phyloP scores from a whole-genome alignment of 345 rosid species.

The Iberis pinnata region DNA sequence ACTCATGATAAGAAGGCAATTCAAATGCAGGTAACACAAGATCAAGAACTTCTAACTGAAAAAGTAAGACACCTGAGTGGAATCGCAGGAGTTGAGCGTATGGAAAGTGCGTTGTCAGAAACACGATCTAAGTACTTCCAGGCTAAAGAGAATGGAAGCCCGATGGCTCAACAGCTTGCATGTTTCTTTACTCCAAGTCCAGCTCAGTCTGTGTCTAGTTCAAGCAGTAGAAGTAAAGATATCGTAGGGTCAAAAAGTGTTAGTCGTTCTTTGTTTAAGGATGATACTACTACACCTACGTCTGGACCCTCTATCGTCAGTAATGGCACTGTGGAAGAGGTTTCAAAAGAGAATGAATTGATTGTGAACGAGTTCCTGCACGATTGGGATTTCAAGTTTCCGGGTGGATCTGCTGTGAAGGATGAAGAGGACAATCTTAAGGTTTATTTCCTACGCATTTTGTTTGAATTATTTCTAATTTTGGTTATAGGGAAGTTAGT shows the following conservation, averaged over 20 bases:
- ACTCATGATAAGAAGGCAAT: constrained; percentile 92
- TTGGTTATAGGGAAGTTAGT: too few species aligned
- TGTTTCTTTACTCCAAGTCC: constrained; percentile 44
- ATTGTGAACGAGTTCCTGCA: constrained; percentile 72
- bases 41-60: constrained; percentile 75
- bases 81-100: constrained; percentile 62
- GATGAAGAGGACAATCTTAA: constrained; percentile 40
- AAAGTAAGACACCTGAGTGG: constrained; percentile 75
- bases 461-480: not conserved
- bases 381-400: constrained; percentile 35
- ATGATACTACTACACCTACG: constrained; percentile 32
- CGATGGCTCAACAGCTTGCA: constrained; percentile 37
- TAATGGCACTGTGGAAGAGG: constrained; percentile 26
- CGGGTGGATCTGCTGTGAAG: constrained; percentile 33
- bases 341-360: constrained; percentile 63
- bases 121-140: constrained; percentile 55
- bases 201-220: constrained; percentile 32
- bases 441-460: constrained; percentile 43
- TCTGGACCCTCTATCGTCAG: constrained; percentile 33
- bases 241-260: constrained; percentile 39
- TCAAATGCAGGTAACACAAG: constrained; percentile 79
- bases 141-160: constrained; percentile 54
- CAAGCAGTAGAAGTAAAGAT: constrained; percentile 25
- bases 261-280: constrained; percentile 65
- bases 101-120: constrained; percentile 71